Evolutionary conservation across 768 basidiomycete species (phyloP).

Genomic region (Xanthoconium purpureum): DNA sequence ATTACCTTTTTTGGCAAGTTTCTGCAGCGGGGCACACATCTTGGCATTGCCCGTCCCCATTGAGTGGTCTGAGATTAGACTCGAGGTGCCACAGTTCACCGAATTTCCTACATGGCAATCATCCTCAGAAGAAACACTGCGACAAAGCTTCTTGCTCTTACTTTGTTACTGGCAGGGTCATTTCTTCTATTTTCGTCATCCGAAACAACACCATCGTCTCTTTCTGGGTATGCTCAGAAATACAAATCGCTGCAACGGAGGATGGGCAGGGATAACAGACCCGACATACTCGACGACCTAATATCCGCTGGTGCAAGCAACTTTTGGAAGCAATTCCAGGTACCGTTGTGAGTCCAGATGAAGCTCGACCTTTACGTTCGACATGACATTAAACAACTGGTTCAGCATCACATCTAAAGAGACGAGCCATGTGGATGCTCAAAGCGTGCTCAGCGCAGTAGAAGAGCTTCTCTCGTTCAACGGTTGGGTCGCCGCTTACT

Average conservation of each 20-base stretch:
- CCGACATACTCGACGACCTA: slow-evolving; percentile 74
- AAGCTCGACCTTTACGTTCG: background rate
- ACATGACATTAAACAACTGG: background rate
- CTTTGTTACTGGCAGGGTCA: slow-evolving; percentile 20
- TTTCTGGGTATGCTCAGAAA: slow-evolving; percentile 66
- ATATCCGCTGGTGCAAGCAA: slow-evolving; percentile 76
- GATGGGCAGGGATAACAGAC: slow-evolving; percentile 80
- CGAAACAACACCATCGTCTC: slow-evolving; percentile 11
- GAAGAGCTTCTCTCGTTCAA: slow-evolving; percentile 94
- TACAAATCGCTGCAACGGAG: slow-evolving; percentile 86
- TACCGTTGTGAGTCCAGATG: slow-evolving; percentile 71
- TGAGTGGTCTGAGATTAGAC: too few relatives aligned
- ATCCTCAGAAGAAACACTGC: slow-evolving; percentile 30
- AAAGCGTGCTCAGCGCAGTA: slow-evolving; percentile 84
- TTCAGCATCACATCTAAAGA: slow-evolving; percentile 74
- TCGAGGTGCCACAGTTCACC: too few relatives aligned
- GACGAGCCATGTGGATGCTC: slow-evolving; percentile 85
- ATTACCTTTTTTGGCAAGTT: slow-evolving; percentile 14
- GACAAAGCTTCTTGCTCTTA: slow-evolving; percentile 17
- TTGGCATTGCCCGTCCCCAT: too few relatives aligned
- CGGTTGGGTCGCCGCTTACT: slow-evolving; percentile 96
- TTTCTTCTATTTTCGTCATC: slow-evolving; percentile 23
- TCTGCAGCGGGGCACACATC: too few relatives aligned
- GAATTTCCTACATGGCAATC: slow-evolving; percentile 30
- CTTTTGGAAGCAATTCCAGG: slow-evolving; percentile 91